Evolutionary conservation across 768 basidiomycete species (phyloP).

Genomic region (Dentipellis sp.): DNA sequence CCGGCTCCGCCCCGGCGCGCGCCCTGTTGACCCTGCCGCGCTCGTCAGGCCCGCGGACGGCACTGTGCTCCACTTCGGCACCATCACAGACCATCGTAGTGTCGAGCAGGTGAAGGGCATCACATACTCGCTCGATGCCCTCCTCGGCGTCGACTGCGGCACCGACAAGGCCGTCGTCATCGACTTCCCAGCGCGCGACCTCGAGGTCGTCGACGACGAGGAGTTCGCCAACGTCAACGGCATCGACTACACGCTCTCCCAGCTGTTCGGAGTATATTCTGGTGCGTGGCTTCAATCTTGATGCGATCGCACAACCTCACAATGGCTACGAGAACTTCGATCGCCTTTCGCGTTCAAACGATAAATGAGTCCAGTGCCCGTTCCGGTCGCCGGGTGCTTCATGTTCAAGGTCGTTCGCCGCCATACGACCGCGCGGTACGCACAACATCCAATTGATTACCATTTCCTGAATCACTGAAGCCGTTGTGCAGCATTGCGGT

Average conservation of each 20-base stretch:
- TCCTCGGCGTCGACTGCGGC: slow-evolving; percentile 68
- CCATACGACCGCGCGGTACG: too few relatives aligned
- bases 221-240: slow-evolving; percentile 97
- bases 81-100: slow-evolving; percentile 52
- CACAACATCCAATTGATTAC: too few relatives aligned
- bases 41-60: slow-evolving; percentile 95
- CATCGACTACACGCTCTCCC: slow-evolving; percentile 89
- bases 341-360: too few relatives aligned
- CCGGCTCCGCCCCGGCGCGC: slow-evolving; percentile 66
- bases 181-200: slow-evolving; percentile 36
- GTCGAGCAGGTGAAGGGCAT: slow-evolving; percentile 98
- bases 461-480: too few relatives aligned
- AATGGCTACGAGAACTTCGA: too few relatives aligned
- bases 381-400: too few relatives aligned
- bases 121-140: slow-evolving; percentile 90
- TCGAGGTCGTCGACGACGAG: slow-evolving; percentile 66
- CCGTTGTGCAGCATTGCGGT: too few relatives aligned
- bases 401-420: too few relatives aligned
- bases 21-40: slow-evolving; percentile 50
- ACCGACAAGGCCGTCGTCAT: slow-evolving; percentile 31
- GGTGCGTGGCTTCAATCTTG: too few relatives aligned
- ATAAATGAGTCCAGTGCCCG: too few relatives aligned
- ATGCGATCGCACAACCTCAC: too few relatives aligned
- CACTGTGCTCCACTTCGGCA: slow-evolving; percentile 84
- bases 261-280: too few relatives aligned